Base-by-base conservation (phyloP, 2,329 filamentous ascomycete genomes). In the Fusarium brevicatenulatum region DNA sequence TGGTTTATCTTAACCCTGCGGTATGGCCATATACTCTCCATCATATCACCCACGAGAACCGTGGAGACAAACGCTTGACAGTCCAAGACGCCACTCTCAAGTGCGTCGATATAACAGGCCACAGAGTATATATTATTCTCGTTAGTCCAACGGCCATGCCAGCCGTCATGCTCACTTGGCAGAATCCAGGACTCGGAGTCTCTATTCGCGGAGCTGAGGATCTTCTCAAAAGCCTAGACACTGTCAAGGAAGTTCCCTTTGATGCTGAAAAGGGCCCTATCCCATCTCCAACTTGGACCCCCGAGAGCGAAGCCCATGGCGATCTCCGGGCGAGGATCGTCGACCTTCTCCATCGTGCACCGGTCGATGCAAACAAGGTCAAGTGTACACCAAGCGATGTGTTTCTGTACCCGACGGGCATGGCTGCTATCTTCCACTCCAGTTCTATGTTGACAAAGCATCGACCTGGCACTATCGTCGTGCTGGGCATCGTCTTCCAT, bases 381-480 rank as follows among this genome's bases (percentile, higher is more conserved):
- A 75, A 69, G 34, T 73, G 78, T 54, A 59, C 63, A 7, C 40
- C 77, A 2, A 53, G 50, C 7, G 87, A 90, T 67, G 83, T 90
- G 2, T 88, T 83, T 55, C 79, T 90, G 25, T 89, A 86, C 73
- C 83, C 84, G 9, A 86, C 86, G 1, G 88, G 88, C 32, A 90
- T 90, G 87, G 84, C 84, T 1, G 82, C 84, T 32, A 84, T 90
- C 16, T 86, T 84, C 61, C 78, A 83, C 30, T 68, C 82, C 4
- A 85, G 85, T 40, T 80, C 80, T 44, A 78, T 81, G 5, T 73
- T 88, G 15, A 66, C 80, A 5, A 73, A 77, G 32, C 73, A 81
- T 36, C 79, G 82, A 4, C 77, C 80, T 0, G 78, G 80, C 6
- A 81, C 79, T 39, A 80, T 83, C 9, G 82, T 85, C 11, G 78